Percentiles rank a stretch among this genome's conserved stretches.
phyloP scores from a whole-genome alignment of 2,329 filamentous ascomycete genomes.

The Aspergillus pseudoterreus region DNA sequence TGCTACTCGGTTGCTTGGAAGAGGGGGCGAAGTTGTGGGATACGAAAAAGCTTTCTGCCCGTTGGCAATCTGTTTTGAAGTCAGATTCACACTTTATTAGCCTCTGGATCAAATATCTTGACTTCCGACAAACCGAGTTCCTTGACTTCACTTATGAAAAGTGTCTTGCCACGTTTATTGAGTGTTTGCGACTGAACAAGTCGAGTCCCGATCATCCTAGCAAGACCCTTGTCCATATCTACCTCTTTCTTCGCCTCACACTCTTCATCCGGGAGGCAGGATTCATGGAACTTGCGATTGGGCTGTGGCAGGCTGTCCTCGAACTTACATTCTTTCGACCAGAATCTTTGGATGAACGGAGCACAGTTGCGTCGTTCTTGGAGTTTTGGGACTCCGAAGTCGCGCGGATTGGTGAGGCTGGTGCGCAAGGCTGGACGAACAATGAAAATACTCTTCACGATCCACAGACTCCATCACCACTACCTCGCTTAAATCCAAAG shows the following conservation, averaged over 20 bases:
- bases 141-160: conserved; percentile 65
- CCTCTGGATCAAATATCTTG: conserved; percentile 71
- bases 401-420: conserved; percentile 70
- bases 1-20: conserved; percentile 67
- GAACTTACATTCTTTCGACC: conserved; percentile 68
- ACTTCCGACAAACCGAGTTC: conserved; percentile 67
- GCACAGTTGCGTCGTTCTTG: conserved; percentile 48
- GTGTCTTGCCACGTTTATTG: conserved; percentile 57
- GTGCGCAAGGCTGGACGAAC: conserved; percentile 65
- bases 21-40: conserved; percentile 76
- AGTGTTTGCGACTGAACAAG: conserved; percentile 50
- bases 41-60: conserved; percentile 53
- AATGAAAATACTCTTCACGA: conserved; percentile 29
- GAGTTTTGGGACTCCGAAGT: conserved; percentile 87
- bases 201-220: conserved; percentile 15
- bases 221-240: conserved; percentile 50
- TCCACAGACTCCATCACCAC: conserved; percentile 23
- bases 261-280: conserved; percentile 72
- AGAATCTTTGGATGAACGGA: conserved; percentile 18
- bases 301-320: conserved; percentile 76
- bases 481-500: conserved; percentile 18
- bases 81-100: conserved; percentile 55
- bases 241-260: conserved; percentile 72
- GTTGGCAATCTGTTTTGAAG: conserved; percentile 62
- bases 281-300: conserved; percentile 71